Evolutionary conservation across 2,329 filamentous ascomycete genomes (phyloP).

Genomic region (Colletotrichum zoysiae): DNA sequence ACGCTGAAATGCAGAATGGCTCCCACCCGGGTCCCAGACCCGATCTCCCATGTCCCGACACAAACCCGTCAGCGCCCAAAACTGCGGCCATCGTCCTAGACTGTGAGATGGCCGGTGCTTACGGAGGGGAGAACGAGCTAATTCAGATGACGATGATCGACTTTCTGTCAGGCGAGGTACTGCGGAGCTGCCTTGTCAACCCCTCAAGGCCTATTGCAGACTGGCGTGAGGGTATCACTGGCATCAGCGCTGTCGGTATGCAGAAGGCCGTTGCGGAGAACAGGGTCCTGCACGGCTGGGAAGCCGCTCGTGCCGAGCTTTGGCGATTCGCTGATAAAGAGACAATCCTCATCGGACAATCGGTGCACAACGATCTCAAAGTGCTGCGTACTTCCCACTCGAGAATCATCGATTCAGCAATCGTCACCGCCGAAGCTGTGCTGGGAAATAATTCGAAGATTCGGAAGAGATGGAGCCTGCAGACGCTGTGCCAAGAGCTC

Average conservation of each 20-base stretch:
- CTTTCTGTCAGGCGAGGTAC: not conserved
- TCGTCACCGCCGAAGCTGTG: conserved; percentile 51
- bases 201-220: not conserved
- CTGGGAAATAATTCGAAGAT: not conserved
- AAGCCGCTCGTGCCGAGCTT: conserved; percentile 56
- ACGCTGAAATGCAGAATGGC: too few species aligned
- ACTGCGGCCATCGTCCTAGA: not conserved
- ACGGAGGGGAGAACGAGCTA: not conserved
- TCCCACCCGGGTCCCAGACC: too few species aligned
- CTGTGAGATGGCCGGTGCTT: not conserved
- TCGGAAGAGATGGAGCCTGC: not conserved
- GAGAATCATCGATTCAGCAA: conserved; percentile 58
- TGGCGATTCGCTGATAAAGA: conserved; percentile 56
- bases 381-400: conserved; percentile 57
- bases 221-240: conserved; percentile 15
- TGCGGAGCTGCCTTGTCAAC: not conserved
- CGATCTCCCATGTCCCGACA: not conserved
- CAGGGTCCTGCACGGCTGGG: conserved; percentile 55
- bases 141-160: conserved; percentile 4
- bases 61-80: not conserved
- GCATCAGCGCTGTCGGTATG: not conserved
- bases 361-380: conserved; percentile 58
- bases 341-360: conserved; percentile 64
- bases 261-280: not conserved
- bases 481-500: not conserved